phyloP scores from a whole-genome alignment of 2,329 filamentous ascomycete genomes.

The Trichoderma hamatum region DNA sequence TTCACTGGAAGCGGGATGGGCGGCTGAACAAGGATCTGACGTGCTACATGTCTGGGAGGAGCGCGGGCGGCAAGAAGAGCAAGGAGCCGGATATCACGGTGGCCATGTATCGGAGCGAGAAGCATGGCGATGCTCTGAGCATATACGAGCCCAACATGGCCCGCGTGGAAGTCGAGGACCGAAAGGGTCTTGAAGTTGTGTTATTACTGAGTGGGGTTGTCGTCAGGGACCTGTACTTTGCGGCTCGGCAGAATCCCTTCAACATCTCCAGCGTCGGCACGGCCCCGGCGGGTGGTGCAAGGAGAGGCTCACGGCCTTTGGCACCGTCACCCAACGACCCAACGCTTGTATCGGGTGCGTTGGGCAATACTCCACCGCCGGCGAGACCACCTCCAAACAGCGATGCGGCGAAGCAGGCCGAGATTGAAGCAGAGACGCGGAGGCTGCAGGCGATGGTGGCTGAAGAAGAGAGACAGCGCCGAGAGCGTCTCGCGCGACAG shows the following conservation, averaged over 20 bases:
- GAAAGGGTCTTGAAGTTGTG: conserved; percentile 87
- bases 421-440: conserved; percentile 76
- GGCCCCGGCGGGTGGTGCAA: conserved; percentile 30
- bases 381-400: conserved; percentile 30
- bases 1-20: conserved; percentile 88
- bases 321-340: conserved; percentile 31
- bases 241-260: conserved; percentile 73
- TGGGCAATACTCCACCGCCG: conserved; percentile 38
- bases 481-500: conserved; percentile 60
- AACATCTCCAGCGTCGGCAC: conserved; percentile 62
- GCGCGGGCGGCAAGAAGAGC: conserved; percentile 73
- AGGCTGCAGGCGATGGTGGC: conserved; percentile 62
- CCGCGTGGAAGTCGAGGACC: conserved; percentile 88
- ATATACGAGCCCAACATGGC: conserved; percentile 93
- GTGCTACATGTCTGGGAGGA: conserved; percentile 82
- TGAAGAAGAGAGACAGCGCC: conserved; percentile 54
- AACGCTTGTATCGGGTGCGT: conserved; percentile 44
- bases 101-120: conserved; percentile 77
- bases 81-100: conserved; percentile 95
- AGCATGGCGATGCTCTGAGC: conserved; percentile 68
- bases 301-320: conserved; percentile 48
- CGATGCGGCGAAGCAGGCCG: conserved; percentile 39
- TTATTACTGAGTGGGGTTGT: conserved; percentile 66
- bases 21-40: conserved; percentile 85
- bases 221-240: conserved; percentile 67